These are phyloP conservation scores for Trichoderma polysporum DNA, from an alignment of 2,329 filamentous ascomycete species.

Conservation along the genomic window DNA sequence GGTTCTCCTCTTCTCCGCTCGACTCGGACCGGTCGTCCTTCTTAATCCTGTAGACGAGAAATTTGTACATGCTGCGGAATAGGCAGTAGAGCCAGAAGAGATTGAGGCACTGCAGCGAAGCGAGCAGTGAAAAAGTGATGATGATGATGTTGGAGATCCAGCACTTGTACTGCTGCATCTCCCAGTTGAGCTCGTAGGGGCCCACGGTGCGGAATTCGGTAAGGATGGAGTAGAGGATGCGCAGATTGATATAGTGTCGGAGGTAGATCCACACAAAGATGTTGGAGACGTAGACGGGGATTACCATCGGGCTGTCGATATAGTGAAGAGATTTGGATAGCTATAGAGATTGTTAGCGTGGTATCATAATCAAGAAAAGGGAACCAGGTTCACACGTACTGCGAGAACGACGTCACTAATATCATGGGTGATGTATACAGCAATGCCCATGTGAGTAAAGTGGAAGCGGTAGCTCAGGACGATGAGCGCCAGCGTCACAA, in stretches of 20 bases:
- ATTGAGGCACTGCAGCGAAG: slow-evolving; percentile 69
- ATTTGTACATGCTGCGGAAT: slow-evolving; percentile 68
- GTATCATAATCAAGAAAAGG: neutral
- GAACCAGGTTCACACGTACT: slow-evolving; percentile 35
- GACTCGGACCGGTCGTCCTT: slow-evolving; percentile 69
- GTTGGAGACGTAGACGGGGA: slow-evolving; percentile 79
- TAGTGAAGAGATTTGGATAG: slow-evolving; percentile 87
- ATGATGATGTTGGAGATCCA: slow-evolving; percentile 65
- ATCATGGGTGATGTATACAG: slow-evolving; percentile 93
- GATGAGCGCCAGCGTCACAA: slow-evolving; percentile 81
- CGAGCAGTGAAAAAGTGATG: slow-evolving; percentile 65
- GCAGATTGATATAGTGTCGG: slow-evolving; percentile 79
- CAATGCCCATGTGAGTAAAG: slow-evolving; percentile 89
- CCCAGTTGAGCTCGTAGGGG: slow-evolving; percentile 74
- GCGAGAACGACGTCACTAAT: slow-evolving; percentile 93
- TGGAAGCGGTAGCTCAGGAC: slow-evolving; percentile 87
- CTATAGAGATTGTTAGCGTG: neutral
- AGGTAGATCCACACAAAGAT: slow-evolving; percentile 82
- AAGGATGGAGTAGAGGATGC: slow-evolving; percentile 71
- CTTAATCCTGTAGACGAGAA: slow-evolving; percentile 57
- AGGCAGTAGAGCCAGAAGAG: slow-evolving; percentile 80
- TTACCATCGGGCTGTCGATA: slow-evolving; percentile 70
- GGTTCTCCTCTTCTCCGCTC: neutral
- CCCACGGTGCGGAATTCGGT: slow-evolving; percentile 72
- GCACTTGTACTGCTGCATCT: slow-evolving; percentile 73